Evolutionary conservation across 2,329 filamentous ascomycete genomes (phyloP).

Genomic region (Ceratocystis eucalypticola): DNA sequence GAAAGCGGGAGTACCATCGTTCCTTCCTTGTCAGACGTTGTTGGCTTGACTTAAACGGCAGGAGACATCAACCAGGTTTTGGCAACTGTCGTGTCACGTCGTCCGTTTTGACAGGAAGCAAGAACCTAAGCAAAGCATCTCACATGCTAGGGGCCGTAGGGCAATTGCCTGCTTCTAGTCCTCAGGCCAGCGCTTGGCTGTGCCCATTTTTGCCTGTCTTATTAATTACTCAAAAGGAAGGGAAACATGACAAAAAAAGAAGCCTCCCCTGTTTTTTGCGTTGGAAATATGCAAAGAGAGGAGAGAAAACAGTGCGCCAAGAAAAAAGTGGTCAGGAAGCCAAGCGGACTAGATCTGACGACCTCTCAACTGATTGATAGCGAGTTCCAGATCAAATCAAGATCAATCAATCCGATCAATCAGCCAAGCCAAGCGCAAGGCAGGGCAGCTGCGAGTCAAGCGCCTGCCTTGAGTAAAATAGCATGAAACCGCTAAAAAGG

Average conservation of each 20-base stretch:
- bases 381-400: neutral
- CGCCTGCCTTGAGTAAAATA: neutral
- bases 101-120: neutral
- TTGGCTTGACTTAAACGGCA: neutral
- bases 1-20: neutral
- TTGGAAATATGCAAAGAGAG: neutral
- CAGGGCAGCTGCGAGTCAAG: neutral
- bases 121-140: neutral
- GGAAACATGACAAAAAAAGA: neutral
- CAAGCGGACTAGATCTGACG: neutral
- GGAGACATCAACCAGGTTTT: neutral
- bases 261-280: neutral
- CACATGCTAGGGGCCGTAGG: neutral
- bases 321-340: neutral
- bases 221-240: neutral
- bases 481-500: neutral
- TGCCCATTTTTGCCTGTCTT: neutral
- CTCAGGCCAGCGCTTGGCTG: neutral
- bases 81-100: neutral
- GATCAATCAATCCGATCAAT: neutral
- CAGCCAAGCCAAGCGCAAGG: neutral
- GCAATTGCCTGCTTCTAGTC: neutral
- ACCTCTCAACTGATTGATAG: constrained; percentile 13
- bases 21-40: neutral
- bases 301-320: constrained; percentile 4